Evolutionary conservation across 495 filamentous ascomycete genomes (phyloP).

Genomic region (Mycothermus thermophilus): DNA sequence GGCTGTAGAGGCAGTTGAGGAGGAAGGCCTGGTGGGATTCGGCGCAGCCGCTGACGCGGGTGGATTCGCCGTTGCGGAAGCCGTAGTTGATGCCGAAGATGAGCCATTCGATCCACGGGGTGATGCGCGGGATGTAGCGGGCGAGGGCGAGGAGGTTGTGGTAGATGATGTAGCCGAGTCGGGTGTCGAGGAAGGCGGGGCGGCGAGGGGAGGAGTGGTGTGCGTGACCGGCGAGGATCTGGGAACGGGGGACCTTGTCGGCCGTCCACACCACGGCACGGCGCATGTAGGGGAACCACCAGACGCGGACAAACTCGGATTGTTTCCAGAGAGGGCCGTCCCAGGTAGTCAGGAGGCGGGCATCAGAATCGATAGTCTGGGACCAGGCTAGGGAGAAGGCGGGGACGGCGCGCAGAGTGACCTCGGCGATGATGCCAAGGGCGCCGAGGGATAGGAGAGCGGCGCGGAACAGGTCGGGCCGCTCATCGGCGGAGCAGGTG

Average conservation of each 20-base stretch:
- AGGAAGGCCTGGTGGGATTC: slow-evolving; percentile 63
- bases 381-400: slow-evolving; percentile 72
- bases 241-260: slow-evolving; percentile 26
- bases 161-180: slow-evolving; percentile 73
- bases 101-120: slow-evolving; percentile 84
- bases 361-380: slow-evolving; percentile 59
- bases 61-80: slow-evolving; percentile 53
- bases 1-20: slow-evolving; percentile 93
- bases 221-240: slow-evolving; percentile 42
- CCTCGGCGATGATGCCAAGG: slow-evolving; percentile 77
- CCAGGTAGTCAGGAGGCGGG: slow-evolving; percentile 58
- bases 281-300: slow-evolving; percentile 92
- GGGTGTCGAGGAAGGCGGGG: slow-evolving; percentile 61
- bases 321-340: slow-evolving; percentile 62
- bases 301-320: slow-evolving; percentile 79
- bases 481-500: slow-evolving; percentile 56
- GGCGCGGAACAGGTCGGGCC: slow-evolving; percentile 72
- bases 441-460: slow-evolving; percentile 79
- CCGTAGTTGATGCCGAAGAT: slow-evolving; percentile 94
- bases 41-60: slow-evolving; percentile 52
- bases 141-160: slow-evolving; percentile 72
- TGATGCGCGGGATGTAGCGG: slow-evolving; percentile 61
- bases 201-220: slow-evolving; percentile 24
- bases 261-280: slow-evolving; percentile 80
- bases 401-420: slow-evolving; percentile 66